Base-by-base conservation (phyloP, 2,329 filamentous ascomycete species). In the Xylaria sp. region DNA sequence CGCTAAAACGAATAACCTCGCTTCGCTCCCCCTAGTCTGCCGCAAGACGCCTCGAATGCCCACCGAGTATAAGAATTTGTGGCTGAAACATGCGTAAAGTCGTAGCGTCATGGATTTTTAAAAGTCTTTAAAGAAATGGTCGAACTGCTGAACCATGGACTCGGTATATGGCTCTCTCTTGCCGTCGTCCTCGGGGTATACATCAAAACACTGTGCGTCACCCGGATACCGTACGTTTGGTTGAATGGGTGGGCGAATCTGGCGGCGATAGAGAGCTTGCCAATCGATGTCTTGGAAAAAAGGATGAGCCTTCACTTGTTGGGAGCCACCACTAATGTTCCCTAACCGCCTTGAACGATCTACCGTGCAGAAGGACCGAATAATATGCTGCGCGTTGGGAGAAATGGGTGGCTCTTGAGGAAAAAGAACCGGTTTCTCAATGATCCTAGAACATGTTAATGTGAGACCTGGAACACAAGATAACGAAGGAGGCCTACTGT, bases 201-300 rank as follows among this genome's bases (percentile, higher is more conserved):
- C 85, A 75, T 95, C 93, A 75, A 95, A 96, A 78, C 93, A 95
- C 76, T 92, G 86, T 19, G 92, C 90, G 76, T 95, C 93, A 36
- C 91, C 92, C 0, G 89, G 86, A 58, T 88, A 91, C 27, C 90
- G 84, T 34, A 95, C 82, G 63, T 91, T 90, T n/a, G 92, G 92
- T 60, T 93, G 85, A 72, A 94, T 94, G 4, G 92, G 92, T 0
- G 92, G 92, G 57, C 85, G 83, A 59, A 87, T 82, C 70, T 87
- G 86, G 61, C 90, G 87, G 67, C 88, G 82, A 74, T 90, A 88
- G 27, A 94, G 80, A 56, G 89, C 90, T 61, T 93, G 87, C 93
- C 93, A 96, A 79, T 93, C 85, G 68, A 93, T 86, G 64, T 85
- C 85, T 57, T 82, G 81, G 80, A 96, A 96, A 83, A 93, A 96